These are phyloP conservation scores for Cruciata laevipes DNA, from an alignment of 257 asterid genomes.

Conservation along the genomic window DNA sequence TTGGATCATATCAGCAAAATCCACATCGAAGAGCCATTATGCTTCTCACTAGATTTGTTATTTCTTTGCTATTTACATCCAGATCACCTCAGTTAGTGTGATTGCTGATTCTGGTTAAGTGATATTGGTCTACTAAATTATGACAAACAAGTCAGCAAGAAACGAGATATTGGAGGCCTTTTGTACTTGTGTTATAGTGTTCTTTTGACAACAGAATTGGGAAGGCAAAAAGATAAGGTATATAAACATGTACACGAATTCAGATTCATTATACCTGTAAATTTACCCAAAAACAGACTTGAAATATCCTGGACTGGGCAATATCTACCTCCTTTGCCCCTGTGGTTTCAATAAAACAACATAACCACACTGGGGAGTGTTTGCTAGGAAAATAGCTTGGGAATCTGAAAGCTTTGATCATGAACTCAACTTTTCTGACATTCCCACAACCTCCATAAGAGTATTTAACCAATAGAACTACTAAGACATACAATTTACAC, in stretches of 20 bases:
- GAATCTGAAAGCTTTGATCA: conserved; percentile 23
- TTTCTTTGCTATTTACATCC: no score
- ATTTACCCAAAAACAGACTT: conserved; percentile 9
- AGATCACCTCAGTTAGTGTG: no score
- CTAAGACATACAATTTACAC: conserved; percentile 73
- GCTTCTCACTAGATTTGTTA: no score
- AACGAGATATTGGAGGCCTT: neutral
- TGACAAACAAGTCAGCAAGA: neutral
- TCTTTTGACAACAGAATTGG: neutral
- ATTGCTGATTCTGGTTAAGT: neutral
- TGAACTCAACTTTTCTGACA: conserved; percentile 15
- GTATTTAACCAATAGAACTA: conserved; percentile 47
- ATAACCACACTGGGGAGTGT: conserved; percentile 28
- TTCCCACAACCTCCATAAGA: conserved; percentile 23
- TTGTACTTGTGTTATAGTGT: no score
- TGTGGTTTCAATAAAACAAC: conserved; percentile 31
- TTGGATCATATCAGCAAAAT: no score
- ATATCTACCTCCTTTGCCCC: conserved; percentile 23
- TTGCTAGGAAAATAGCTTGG: conserved; percentile 18
- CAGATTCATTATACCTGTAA: neutral
- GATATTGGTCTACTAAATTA: neutral
- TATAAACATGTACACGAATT: neutral
- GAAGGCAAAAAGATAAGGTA: neutral
- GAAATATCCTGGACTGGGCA: conserved; percentile 10
- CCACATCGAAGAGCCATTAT: no score